These are phyloP conservation scores for Talinum fruticosum DNA, from an alignment of 148 eudicot genomes.

Conservation along the genomic window DNA sequence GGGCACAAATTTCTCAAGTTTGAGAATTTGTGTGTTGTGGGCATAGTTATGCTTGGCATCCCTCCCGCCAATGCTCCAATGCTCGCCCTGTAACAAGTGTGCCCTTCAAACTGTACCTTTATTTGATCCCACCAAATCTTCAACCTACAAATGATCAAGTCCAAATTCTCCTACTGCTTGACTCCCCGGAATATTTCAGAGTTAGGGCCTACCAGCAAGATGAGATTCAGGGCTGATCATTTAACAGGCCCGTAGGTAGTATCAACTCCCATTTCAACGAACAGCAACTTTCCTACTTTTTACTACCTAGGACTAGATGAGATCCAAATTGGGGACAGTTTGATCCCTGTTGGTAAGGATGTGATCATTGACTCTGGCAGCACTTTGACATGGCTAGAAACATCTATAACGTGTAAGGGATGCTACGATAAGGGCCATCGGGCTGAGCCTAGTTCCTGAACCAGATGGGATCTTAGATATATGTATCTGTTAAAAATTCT, in stretches of 20 bases:
- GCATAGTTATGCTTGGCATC: too few species aligned
- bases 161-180: conserved; percentile 46
- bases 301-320: conserved; percentile 27
- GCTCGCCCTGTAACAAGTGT: conserved; percentile 30
- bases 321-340: conserved; percentile 15
- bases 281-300: conserved; percentile 2
- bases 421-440: conserved; percentile 8
- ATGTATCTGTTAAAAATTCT: too few species aligned
- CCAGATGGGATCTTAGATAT: too few species aligned
- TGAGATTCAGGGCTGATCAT: conserved; percentile 30
- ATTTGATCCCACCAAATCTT: conserved; percentile 32
- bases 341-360: conserved; percentile 3
- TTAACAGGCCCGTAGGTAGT: background rate
- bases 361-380: conserved; percentile 36
- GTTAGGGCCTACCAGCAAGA: conserved; percentile 22
- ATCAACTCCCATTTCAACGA: conserved; percentile 28
- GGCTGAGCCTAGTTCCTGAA: background rate
- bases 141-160: conserved; percentile 22
- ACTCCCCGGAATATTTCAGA: conserved; percentile 18
- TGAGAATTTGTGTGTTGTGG: too few species aligned
- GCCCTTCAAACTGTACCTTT: conserved; percentile 20
- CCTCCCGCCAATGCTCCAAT: too few species aligned
- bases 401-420: conserved; percentile 16
- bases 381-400: conserved; percentile 19
- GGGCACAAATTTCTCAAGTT: too few species aligned